phyloP scores from a whole-genome alignment of 768 basidiomycete genomes.

The Tylopilus subfusipes region DNA sequence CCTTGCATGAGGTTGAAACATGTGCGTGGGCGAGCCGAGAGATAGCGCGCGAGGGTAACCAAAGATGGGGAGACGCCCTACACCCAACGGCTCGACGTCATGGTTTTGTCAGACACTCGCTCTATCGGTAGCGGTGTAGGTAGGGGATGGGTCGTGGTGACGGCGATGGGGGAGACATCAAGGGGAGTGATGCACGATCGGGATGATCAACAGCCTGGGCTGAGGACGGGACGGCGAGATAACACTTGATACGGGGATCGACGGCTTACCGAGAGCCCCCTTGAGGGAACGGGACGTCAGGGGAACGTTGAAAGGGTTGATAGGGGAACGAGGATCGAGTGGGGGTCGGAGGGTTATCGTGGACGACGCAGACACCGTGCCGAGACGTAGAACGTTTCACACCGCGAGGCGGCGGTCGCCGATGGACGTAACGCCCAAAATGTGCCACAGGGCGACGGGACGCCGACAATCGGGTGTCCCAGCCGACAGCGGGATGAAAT shows the following conservation, averaged over 20 bases:
- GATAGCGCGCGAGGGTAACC: not conserved
- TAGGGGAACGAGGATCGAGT: not conserved
- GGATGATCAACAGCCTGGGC: not conserved
- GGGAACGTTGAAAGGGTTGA: not conserved
- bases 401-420: not conserved
- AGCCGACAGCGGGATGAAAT: not conserved
- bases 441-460: not conserved
- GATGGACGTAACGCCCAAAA: not conserved
- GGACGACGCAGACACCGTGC: not conserved
- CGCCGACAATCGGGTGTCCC: not conserved
- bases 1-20: not conserved
- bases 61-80: no score
- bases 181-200: not conserved
- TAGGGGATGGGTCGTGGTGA: no score
- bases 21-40: not conserved
- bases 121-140: not conserved
- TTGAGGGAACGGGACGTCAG: not conserved
- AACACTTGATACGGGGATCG: conserved; percentile 4
- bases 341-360: not conserved
- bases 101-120: not conserved
- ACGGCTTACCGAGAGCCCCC: conserved; percentile 9
- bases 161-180: not conserved
- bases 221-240: conserved; percentile 1
- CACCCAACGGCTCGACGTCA: not conserved
- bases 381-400: not conserved